phyloP scores from a whole-genome alignment of 768 basidiomycete genomes.

The Fibroporia radiculosa region DNA sequence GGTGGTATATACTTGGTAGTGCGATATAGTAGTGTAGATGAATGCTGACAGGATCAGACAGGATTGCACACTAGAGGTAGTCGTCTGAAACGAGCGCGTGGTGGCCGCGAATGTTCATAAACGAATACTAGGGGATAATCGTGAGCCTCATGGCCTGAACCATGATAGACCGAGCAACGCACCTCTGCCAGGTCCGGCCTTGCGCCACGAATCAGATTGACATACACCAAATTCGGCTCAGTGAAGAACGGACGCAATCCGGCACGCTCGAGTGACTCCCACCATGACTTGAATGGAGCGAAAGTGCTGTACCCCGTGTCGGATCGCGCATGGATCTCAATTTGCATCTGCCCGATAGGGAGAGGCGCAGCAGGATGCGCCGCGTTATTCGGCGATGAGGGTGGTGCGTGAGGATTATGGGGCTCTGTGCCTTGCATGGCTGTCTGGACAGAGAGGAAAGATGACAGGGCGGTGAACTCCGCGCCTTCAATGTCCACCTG shows the following conservation, averaged over 20 bases:
- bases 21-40: not conserved
- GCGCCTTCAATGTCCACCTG: conserved; percentile 56
- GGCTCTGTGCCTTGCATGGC: not conserved
- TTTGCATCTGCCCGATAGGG: conserved; percentile 62
- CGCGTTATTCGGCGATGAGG: not conserved
- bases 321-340: conserved; percentile 48
- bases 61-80: not conserved
- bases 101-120: conserved; percentile 36
- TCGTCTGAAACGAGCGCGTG: conserved; percentile 28
- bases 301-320: conserved; percentile 27
- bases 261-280: conserved; percentile 56
- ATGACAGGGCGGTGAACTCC: conserved; percentile 50
- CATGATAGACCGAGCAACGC: conserved; percentile 1
- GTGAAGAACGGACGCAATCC: conserved; percentile 67
- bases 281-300: conserved; percentile 49
- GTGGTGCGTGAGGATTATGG: not conserved
- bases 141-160: not conserved
- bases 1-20: not conserved
- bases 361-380: conserved; percentile 19
- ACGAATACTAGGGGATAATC: conserved; percentile 32
- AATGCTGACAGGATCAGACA: not conserved
- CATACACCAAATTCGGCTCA: conserved; percentile 42
- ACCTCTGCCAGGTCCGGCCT: conserved; percentile 32
- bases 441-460: conserved; percentile 38
- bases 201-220: conserved; percentile 28